phyloP scores from a whole-genome alignment of 129 eudicot genomes.

The carrot (Daucus carota) region DH1_v3.0 NC_030382.2:41760501-41761000 shows the following conservation, averaged over 20 bases:
- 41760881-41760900: background rate
- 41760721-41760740: background rate
- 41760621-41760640: conserved; percentile 95
- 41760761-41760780: background rate
- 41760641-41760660: conserved; percentile 84
- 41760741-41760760: background rate
- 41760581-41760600: conserved; percentile 57
- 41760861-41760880: background rate
- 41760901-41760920: background rate
- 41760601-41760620: conserved; percentile 74
- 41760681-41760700: background rate
- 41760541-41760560: conserved; percentile 39
- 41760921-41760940: background rate
- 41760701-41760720: background rate
- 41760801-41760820: background rate
- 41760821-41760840: background rate
- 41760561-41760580: conserved; percentile 46
- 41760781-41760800: background rate
- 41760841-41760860: background rate
- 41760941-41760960: background rate
- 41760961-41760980: background rate
- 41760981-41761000: background rate
- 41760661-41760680: background rate
- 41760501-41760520: background rate
- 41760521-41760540: conserved; percentile 27